Conservation (phyloP, 1,139 yeast species). For the Starmera stellimalicola region DNA sequence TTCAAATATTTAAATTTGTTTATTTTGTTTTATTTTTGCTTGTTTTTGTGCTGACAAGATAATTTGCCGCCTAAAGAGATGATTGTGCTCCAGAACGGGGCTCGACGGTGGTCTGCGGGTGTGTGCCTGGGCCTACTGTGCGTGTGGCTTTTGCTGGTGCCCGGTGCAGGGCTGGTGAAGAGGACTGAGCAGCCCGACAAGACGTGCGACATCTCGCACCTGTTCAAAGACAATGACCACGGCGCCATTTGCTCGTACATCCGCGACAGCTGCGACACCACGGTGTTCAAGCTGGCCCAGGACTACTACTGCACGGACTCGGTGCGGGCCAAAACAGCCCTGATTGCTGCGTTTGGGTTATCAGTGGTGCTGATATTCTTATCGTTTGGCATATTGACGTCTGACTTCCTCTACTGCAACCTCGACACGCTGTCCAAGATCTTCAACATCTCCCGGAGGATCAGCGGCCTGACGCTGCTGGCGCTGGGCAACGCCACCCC, state of each 20-base stretch:
- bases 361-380: conserved; percentile 34
- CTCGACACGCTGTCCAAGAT: conserved; percentile 49
- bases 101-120: too few species aligned
- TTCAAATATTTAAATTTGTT: too few species aligned
- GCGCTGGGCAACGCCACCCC: conserved; percentile 94
- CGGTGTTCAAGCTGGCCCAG: conserved; percentile 2
- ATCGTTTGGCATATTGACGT: conserved; percentile 63
- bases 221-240: background rate
- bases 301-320: conserved; percentile 5
- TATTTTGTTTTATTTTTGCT: too few species aligned
- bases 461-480: conserved; percentile 79
- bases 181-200: background rate
- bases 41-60: too few species aligned
- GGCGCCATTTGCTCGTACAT: conserved; percentile 5
- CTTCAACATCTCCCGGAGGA: conserved; percentile 59
- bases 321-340: background rate
- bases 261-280: conserved; percentile 4
- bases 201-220: background rate
- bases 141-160: too few species aligned
- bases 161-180: background rate
- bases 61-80: too few species aligned
- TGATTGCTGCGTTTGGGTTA: background rate
- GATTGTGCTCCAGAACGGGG: too few species aligned
- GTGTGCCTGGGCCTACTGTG: too few species aligned
- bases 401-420: conserved; percentile 70